Conservation (phyloP, 352 stramenopile species). For the Phytopythium vexans region DNA sequence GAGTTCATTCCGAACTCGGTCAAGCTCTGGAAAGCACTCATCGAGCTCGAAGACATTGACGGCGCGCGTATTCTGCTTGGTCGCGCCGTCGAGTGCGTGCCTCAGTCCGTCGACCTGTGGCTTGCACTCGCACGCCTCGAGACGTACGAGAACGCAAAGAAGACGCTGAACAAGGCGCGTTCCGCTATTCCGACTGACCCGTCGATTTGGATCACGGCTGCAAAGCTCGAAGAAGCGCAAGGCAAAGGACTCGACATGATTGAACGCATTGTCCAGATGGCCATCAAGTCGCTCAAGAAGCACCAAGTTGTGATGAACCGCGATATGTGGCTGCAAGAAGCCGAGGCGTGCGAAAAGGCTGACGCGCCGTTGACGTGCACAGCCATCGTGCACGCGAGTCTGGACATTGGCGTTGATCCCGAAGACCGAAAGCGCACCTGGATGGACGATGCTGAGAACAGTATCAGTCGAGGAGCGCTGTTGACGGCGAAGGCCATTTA, state of each 20-base stretch:
- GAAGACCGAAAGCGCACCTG: constrained; percentile 97
- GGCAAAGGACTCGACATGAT: constrained; percentile 82
- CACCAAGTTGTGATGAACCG: constrained; percentile 93
- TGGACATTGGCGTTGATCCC: constrained; percentile 94
- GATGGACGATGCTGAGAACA: constrained; percentile 96
- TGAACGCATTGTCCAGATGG: constrained; percentile 82
- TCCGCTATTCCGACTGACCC: constrained; percentile 95
- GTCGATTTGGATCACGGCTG: constrained; percentile 98
- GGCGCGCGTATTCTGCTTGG: constrained; percentile 94
- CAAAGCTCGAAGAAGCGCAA: constrained; percentile 98
- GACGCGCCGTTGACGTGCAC: constrained; percentile 91
- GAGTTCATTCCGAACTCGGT: constrained; percentile 97
- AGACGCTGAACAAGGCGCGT: constrained; percentile 95
- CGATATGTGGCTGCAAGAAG: constrained; percentile 96
- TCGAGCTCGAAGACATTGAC: constrained; percentile 97
- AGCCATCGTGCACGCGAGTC: constrained; percentile 92
- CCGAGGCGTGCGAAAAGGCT: constrained; percentile 91
- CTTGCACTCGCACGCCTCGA: constrained; percentile 96
- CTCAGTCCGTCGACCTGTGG: constrained; percentile 97
- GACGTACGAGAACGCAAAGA: constrained; percentile 98
- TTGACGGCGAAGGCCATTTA: constrained; percentile 95
- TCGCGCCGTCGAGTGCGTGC: constrained; percentile 98
- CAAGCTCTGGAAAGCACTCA: constrained; percentile 98
- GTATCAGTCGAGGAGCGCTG: constrained; percentile 77
- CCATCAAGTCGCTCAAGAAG: constrained; percentile 86